Evolutionary conservation across 2,329 filamentous ascomycete species (phyloP).

Genomic region (Chaetomium olivaceum): DNA sequence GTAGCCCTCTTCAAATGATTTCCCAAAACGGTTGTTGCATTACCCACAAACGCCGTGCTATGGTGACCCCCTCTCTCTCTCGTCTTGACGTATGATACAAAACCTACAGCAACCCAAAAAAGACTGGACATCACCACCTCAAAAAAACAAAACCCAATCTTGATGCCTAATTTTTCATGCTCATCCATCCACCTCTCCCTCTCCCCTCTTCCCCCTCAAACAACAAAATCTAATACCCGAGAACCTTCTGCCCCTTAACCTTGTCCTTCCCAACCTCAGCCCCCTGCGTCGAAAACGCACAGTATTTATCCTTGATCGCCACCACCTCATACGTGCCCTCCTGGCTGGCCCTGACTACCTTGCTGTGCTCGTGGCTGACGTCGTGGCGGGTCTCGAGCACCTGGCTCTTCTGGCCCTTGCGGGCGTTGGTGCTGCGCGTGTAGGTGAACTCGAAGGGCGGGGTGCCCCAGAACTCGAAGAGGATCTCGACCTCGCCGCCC

Average conservation of each 20-base stretch:
- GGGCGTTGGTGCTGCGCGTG: slow-evolving; percentile 83
- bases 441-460: slow-evolving; percentile 98
- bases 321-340: slow-evolving; percentile 98
- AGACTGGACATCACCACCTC: not conserved
- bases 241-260: slow-evolving; percentile 28
- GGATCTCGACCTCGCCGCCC: slow-evolving; percentile 87
- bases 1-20: not conserved
- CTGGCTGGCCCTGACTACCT: slow-evolving; percentile 81
- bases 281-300: slow-evolving; percentile 74
- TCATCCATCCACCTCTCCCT: not conserved
- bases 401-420: slow-evolving; percentile 71
- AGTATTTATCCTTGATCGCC: slow-evolving; percentile 90
- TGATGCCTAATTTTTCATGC: not conserved
- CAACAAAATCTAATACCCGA: slow-evolving; percentile 21
- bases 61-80: slow-evolving; percentile 5
- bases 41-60: slow-evolving; percentile 23
- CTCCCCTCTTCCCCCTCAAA: not conserved
- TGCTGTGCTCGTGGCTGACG: slow-evolving; percentile 75
- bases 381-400: slow-evolving; percentile 92
- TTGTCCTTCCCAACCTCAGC: slow-evolving; percentile 17
- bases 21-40: not conserved
- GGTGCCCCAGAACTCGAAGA: slow-evolving; percentile 93
- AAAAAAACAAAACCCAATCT: not conserved
- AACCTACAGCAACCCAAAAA: not conserved
- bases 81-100: slow-evolving; percentile 11